Percentiles rank a stretch among this genome's conserved stretches.
Conservation (phyloP, 345 rosid genomes). For the Gossypium turneri region DNA sequence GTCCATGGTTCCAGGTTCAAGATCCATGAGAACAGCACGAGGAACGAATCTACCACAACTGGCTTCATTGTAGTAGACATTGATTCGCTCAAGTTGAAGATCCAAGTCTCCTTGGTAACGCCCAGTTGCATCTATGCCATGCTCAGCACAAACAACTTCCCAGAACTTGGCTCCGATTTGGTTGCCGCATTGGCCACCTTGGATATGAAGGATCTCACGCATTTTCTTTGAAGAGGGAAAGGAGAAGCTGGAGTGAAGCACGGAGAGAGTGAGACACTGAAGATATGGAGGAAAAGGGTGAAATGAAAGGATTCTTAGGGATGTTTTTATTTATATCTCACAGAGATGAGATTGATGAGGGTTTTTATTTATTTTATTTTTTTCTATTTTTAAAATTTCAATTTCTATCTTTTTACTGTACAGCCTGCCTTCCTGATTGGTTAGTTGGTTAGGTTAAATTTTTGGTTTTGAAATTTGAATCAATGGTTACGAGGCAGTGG, state of each 20-base stretch:
- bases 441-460: background rate
- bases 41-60: slow-evolving; percentile 26
- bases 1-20: slow-evolving; percentile 40
- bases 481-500: background rate
- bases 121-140: slow-evolving; percentile 16
- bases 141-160: slow-evolving; percentile 39
- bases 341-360: background rate
- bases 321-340: background rate
- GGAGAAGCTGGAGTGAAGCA: background rate
- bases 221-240: background rate
- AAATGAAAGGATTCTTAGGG: background rate
- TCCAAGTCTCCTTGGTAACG: slow-evolving; percentile 14
- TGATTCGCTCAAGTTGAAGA: slow-evolving; percentile 21
- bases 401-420: background rate
- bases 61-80: slow-evolving; percentile 22
- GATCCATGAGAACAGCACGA: slow-evolving; percentile 37
- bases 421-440: background rate
- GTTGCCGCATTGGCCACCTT: slow-evolving; percentile 84
- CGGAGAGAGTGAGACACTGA: background rate
- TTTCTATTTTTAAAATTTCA: background rate
- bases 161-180: slow-evolving; percentile 97
- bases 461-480: background rate
- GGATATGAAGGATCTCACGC: slow-evolving; percentile 24
- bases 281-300: background rate
- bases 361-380: background rate